These are phyloP conservation scores for Phytophthora meadii DNA, from an alignment of 352 stramenopile genomes.

Conservation along the genomic window DNA sequence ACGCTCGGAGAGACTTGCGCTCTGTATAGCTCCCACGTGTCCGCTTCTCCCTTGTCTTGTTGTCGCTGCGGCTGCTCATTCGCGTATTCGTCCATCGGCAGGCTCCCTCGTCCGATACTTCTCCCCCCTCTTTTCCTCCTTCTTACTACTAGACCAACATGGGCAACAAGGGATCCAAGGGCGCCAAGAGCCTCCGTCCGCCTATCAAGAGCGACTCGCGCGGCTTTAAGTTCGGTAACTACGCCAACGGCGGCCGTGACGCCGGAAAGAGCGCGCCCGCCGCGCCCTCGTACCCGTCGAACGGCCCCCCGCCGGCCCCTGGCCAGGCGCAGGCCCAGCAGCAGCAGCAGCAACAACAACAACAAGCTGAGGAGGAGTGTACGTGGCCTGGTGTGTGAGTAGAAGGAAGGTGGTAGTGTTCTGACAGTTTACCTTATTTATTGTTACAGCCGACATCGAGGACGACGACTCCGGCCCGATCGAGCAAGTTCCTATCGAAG, in stretches of 20 bases:
- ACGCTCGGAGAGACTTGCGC: slow-evolving; percentile 12
- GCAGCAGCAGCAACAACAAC: slow-evolving; percentile 32
- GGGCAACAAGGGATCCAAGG: slow-evolving; percentile 89
- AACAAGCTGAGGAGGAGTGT: slow-evolving; percentile 71
- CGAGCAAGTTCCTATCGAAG: slow-evolving; percentile 85
- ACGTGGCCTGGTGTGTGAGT: slow-evolving; percentile 27
- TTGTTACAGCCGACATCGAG: slow-evolving; percentile 68
- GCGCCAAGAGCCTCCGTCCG: slow-evolving; percentile 64
- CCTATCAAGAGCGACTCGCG: slow-evolving; percentile 88
- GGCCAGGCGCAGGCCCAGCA: slow-evolving; percentile 31
- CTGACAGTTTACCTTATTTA: slow-evolving; percentile 10
- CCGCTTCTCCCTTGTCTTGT: slow-evolving; percentile 8
- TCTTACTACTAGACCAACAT: slow-evolving; percentile 39
- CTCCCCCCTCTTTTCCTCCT: slow-evolving; percentile 6
- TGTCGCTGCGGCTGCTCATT: slow-evolving; percentile 36
- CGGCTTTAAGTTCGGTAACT: slow-evolving; percentile 77
- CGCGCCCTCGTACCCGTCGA: slow-evolving; percentile 63
- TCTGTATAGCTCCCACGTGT: slow-evolving; percentile 19
- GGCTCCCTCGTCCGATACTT: slow-evolving; percentile 37
- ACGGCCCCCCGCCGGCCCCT: slow-evolving; percentile 38
- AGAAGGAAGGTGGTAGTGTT: not conserved
- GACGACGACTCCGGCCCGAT: slow-evolving; percentile 84
- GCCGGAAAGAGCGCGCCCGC: slow-evolving; percentile 76
- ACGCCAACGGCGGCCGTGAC: slow-evolving; percentile 57
- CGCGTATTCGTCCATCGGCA: slow-evolving; percentile 43